Evolutionary conservation across 352 stramenopile genomes (phyloP).

Genomic region (Phytophthora citricola): DNA sequence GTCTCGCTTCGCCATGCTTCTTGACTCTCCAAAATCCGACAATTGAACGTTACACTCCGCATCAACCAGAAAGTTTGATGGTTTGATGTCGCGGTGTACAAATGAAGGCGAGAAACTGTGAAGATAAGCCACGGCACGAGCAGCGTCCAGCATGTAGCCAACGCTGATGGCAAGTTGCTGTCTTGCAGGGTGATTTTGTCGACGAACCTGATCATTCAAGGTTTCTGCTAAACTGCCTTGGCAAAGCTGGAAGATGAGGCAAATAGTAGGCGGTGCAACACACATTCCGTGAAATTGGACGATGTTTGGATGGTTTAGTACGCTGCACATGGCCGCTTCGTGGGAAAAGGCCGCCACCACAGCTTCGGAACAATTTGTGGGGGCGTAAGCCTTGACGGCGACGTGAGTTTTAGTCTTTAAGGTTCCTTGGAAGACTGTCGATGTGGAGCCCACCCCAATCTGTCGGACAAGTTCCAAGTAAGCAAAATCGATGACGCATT

Average conservation of each 20-base stretch:
- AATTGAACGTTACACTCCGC: constrained; percentile 42
- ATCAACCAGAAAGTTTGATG: constrained; percentile 56
- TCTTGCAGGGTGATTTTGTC: constrained; percentile 18
- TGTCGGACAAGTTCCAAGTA: constrained; percentile 46
- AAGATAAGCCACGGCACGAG: constrained; percentile 54
- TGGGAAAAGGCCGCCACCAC: constrained; percentile 50
- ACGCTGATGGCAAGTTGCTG: constrained; percentile 49
- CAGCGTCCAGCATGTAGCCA: constrained; percentile 54
- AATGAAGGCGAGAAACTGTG: constrained; percentile 57
- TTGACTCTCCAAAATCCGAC: constrained; percentile 49
- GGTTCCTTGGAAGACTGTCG: constrained; percentile 42
- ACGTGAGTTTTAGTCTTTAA: constrained; percentile 47
- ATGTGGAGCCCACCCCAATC: constrained; percentile 39
- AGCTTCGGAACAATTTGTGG: constrained; percentile 33
- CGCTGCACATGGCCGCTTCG: constrained; percentile 45
- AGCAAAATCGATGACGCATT: constrained; percentile 63
- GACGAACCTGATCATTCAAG: constrained; percentile 26
- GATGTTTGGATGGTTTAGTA: constrained; percentile 51
- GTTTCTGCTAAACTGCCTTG: constrained; percentile 36
- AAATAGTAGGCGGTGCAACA: constrained; percentile 50
- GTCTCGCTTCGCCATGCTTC: constrained; percentile 23
- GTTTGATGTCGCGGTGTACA: constrained; percentile 55
- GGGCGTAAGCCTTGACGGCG: constrained; percentile 57
- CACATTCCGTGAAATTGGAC: constrained; percentile 52
- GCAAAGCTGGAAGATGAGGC: constrained; percentile 52